These are phyloP conservation scores for Knufia fluminis DNA, from an alignment of 2,329 filamentous ascomycete species.

Conservation along the genomic window DNA sequence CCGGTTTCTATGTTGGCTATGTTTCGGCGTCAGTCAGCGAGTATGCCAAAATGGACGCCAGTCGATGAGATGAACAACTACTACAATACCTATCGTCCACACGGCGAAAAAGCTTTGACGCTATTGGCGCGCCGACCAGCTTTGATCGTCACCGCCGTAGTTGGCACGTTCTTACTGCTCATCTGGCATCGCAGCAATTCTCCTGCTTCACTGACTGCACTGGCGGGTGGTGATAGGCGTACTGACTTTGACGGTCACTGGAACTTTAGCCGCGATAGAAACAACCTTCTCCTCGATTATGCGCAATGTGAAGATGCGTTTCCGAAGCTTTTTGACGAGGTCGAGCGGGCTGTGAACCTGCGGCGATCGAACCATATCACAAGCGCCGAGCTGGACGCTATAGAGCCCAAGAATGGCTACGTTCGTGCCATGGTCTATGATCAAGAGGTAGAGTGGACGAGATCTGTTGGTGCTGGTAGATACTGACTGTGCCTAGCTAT, in stretches of 20 bases:
- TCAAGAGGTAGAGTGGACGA: constrained; percentile 19
- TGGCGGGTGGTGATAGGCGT: not conserved
- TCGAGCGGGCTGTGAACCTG: constrained; percentile 18
- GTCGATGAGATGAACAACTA: constrained; percentile 5
- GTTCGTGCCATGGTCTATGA: constrained; percentile 32
- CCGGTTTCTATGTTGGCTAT: not conserved
- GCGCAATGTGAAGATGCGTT: constrained; percentile 24
- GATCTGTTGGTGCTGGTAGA: not conserved
- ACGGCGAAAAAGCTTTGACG: not conserved
- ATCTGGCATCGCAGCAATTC: not conserved
- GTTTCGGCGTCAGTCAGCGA: not conserved
- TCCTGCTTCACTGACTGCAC: not conserved
- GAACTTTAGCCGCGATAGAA: constrained; percentile 20
- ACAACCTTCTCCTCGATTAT: constrained; percentile 21
- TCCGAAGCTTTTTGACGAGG: constrained; percentile 23
- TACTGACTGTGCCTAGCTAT: constrained; percentile 22
- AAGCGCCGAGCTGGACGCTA: constrained; percentile 18
- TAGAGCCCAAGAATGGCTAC: constrained; percentile 22
- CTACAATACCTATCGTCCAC: constrained; percentile 1
- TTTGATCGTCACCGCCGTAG: not conserved
- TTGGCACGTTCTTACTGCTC: not conserved
- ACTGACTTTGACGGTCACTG: constrained; percentile 7
- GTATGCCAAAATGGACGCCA: not conserved
- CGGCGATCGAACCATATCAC: constrained; percentile 18
- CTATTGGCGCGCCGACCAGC: not conserved